These are phyloP conservation scores for Yamadazyma songkhlaensis DNA, from an alignment of 1,139 yeast genomes.

Conservation along the genomic window DNA sequence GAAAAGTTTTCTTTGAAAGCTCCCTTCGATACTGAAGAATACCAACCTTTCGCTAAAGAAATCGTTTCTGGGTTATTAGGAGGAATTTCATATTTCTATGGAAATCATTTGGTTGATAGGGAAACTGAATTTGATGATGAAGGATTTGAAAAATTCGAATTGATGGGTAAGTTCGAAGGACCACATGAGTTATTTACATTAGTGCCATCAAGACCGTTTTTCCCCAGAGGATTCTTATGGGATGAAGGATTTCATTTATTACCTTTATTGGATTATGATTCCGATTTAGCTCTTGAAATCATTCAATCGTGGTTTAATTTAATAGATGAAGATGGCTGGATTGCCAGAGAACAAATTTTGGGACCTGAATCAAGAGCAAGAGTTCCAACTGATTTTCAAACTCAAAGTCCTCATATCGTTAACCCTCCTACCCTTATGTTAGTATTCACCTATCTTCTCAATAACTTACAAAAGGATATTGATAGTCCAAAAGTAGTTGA, in stretches of 20 bases:
- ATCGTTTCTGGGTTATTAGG: conserved; percentile 81
- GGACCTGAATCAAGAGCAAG: conserved; percentile 89
- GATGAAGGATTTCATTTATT: conserved; percentile 96
- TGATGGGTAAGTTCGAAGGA: conserved; percentile 57
- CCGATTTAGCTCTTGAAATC: conserved; percentile 79
- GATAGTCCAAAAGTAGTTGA: conserved; percentile 22
- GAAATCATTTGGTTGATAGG: conserved; percentile 84
- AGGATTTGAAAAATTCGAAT: conserved; percentile 52
- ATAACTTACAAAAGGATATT: conserved; percentile 28
- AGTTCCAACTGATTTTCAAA: conserved; percentile 83
- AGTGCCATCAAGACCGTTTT: conserved; percentile 91
- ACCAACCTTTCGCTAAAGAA: conserved; percentile 67
- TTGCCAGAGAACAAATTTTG: conserved; percentile 90
- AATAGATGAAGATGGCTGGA: conserved; percentile 93
- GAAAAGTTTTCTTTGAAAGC: conserved; percentile 49
- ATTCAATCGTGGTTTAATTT: conserved; percentile 83
- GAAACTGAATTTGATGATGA: conserved; percentile 65
- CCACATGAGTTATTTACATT: conserved; percentile 73
- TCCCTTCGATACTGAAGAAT: conserved; percentile 51
- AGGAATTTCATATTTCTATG: conserved; percentile 85
- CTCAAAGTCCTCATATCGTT: conserved; percentile 87
- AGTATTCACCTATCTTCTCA: conserved; percentile 67
- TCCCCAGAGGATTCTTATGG: conserved; percentile 98
- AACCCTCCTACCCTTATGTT: conserved; percentile 94
- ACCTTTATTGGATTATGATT: conserved; percentile 79